phyloP scores from a whole-genome alignment of 371 early-diverging fungal genomes.

The Saksenaea oblongispora region DNA sequence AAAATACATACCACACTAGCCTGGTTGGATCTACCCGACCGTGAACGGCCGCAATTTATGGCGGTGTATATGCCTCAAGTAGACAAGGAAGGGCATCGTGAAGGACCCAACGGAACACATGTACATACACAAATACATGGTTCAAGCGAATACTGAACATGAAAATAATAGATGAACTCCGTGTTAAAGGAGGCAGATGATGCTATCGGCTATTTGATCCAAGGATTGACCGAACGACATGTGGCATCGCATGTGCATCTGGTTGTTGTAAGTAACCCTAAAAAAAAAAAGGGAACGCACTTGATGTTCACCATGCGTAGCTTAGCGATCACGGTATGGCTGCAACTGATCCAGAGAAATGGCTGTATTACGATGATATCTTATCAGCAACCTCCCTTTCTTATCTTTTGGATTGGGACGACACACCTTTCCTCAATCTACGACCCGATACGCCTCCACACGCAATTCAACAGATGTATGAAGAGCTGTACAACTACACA shows the following conservation, averaged over 20 bases:
- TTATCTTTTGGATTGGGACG: conserved; percentile 29
- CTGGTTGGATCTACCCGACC: conserved; percentile 75
- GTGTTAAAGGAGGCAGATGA: conserved; percentile 67
- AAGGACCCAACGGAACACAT: conserved; percentile 68
- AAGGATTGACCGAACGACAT: conserved; percentile 55
- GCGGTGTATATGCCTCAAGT: conserved; percentile 80
- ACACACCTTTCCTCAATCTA: conserved; percentile 45
- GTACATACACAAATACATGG: conserved; percentile 25
- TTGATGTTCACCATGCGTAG: conserved; percentile 11
- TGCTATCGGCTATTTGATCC: conserved; percentile 61
- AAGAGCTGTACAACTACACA: conserved; percentile 41
- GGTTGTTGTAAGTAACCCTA: conserved; percentile 61
- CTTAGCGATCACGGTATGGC: conserved; percentile 94
- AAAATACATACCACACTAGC: conserved; percentile 62
- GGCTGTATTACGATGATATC: conserved; percentile 75
- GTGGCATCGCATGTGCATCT: conserved; percentile 71
- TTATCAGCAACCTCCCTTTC: conserved; percentile 24
- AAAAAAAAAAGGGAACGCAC: background rate
- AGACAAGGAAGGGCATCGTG: conserved; percentile 77
- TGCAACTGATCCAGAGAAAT: conserved; percentile 37
- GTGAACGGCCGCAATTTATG: conserved; percentile 72
- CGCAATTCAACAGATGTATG: conserved; percentile 27
- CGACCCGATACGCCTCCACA: conserved; percentile 45
- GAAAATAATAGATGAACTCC: conserved; percentile 45
- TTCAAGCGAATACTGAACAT: background rate